Conservation (phyloP, 495 filamentous ascomycete species). For the Podospora comata region DNA sequence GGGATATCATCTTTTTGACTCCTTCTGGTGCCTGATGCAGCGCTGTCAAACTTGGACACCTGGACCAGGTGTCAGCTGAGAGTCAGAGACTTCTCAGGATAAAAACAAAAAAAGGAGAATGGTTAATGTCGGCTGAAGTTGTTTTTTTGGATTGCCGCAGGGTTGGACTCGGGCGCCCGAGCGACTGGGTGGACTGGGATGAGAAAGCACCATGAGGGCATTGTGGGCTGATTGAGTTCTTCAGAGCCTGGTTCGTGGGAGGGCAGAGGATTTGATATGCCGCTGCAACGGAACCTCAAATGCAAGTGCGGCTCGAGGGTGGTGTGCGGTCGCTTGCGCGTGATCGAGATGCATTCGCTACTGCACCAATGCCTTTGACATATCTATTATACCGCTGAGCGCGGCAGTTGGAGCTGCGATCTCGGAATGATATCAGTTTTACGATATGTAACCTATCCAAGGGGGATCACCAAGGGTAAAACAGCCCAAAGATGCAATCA, state of each 20-base stretch:
- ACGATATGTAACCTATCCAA: not conserved
- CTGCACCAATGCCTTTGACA: not conserved
- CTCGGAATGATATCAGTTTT: conserved; percentile 13
- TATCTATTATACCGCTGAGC: conserved; percentile 9
- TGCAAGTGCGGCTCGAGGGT: not conserved
- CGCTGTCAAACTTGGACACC: conserved; percentile 6
- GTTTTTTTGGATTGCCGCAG: conserved; percentile 12
- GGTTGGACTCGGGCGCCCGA: conserved; percentile 15
- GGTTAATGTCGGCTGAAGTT: conserved; percentile 7
- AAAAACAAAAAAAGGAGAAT: conserved; percentile 4
- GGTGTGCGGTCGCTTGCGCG: not conserved
- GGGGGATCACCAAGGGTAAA: not conserved
- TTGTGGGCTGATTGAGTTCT: conserved; percentile 15
- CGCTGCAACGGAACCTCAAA: not conserved
- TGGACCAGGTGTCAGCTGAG: conserved; percentile 34
- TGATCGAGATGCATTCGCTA: not conserved
- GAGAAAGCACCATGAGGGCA: conserved; percentile 10
- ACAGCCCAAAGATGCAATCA: too few species aligned
- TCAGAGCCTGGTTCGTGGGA: conserved; percentile 6
- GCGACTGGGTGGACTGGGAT: conserved; percentile 11
- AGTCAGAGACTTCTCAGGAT: conserved; percentile 27
- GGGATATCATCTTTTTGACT: conserved; percentile 4
- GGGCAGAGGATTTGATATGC: not conserved
- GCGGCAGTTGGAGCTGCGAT: conserved; percentile 18
- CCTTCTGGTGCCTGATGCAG: conserved; percentile 7